Evolutionary conservation across 2,329 filamentous ascomycete species (phyloP).

Genomic region (Pseudocercospora musae): DNA sequence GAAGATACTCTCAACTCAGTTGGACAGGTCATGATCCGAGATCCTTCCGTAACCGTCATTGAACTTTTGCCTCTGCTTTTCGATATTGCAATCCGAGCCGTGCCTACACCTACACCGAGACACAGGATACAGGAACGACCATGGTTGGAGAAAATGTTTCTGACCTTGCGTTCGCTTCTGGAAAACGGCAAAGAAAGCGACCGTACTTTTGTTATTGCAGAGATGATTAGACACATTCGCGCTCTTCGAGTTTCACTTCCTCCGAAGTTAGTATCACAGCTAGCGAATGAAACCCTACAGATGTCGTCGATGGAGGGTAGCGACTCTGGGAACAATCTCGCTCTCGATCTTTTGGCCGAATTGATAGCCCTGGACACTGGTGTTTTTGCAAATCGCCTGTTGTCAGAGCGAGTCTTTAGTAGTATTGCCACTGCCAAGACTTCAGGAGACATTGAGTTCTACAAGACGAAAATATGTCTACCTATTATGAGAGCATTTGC

Average conservation of each 20-base stretch:
- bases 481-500: conserved; percentile 35
- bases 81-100: conserved; percentile 42
- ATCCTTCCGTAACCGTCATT: background rate
- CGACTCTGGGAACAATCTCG: background rate
- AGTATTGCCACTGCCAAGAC: background rate
- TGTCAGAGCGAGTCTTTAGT: conserved; percentile 11
- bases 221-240: conserved; percentile 27
- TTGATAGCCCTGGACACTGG: conserved; percentile 47
- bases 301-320: background rate
- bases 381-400: conserved; percentile 39
- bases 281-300: conserved; percentile 11
- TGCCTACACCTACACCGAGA: conserved; percentile 40
- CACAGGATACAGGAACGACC: conserved; percentile 40
- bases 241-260: conserved; percentile 18
- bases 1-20: conserved; percentile 2
- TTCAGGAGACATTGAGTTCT: background rate
- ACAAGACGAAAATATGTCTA: conserved; percentile 18
- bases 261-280: conserved; percentile 12
- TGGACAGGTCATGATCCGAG: conserved; percentile 1
- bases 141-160: conserved; percentile 45
- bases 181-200: conserved; percentile 18
- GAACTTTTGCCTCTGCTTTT: conserved; percentile 33
- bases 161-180: conserved; percentile 36
- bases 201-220: conserved; percentile 23
- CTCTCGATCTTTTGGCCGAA: conserved; percentile 42